phyloP scores from a whole-genome alignment of 371 early-diverging fungal genomes.

The Mucor sp. region DNA sequence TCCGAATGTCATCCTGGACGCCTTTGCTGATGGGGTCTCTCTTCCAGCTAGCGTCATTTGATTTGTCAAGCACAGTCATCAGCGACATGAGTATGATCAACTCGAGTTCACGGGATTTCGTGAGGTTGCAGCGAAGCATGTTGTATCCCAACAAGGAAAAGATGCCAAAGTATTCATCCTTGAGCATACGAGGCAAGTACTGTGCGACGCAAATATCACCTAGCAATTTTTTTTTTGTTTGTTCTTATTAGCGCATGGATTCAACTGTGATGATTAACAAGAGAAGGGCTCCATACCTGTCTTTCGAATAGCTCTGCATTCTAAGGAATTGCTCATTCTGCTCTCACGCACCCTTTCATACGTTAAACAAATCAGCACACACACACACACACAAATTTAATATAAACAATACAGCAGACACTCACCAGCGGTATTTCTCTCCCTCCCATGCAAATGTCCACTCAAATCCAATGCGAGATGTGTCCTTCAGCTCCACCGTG shows the following conservation, averaged over 20 bases:
- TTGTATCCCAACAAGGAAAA: constrained; percentile 43
- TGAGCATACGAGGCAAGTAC: constrained; percentile 42
- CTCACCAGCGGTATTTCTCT: constrained; percentile 43
- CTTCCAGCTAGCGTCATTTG: constrained; percentile 38
- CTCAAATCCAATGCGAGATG: constrained; percentile 44
- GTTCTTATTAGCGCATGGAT: too few species aligned
- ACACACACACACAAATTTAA: too few species aligned
- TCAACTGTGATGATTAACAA: neutral
- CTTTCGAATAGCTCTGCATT: constrained; percentile 39
- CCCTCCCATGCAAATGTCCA: constrained; percentile 52
- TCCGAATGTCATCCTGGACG: constrained; percentile 6
- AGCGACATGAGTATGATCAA: constrained; percentile 34
- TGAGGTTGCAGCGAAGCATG: constrained; percentile 28
- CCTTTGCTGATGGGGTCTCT: constrained; percentile 21
- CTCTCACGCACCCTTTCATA: constrained; percentile 41
- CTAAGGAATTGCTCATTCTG: constrained; percentile 34
- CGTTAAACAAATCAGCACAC: neutral
- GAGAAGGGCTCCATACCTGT: constrained; percentile 22
- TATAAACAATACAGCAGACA: neutral
- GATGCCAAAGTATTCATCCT: constrained; percentile 50
- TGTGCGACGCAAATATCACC: constrained; percentile 48
- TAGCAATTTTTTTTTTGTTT: neutral
- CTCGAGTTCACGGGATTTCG: constrained; percentile 28
- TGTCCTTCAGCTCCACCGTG: constrained; percentile 27
- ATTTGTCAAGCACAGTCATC: constrained; percentile 47